phyloP scores from a whole-genome alignment of 140 eudicot species.

The Oenanthe javanica region DNA sequence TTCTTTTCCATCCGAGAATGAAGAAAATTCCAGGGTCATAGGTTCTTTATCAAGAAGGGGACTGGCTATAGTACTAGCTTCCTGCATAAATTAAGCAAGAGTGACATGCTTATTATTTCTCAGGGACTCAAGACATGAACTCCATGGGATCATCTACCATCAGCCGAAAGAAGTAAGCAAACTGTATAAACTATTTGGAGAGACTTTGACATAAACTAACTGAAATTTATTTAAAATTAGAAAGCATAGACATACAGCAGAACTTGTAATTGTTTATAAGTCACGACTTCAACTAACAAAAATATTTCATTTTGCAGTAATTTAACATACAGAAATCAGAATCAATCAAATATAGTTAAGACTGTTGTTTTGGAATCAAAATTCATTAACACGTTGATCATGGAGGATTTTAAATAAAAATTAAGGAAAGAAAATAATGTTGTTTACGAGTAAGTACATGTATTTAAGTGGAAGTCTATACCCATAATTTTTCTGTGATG shows the following conservation, averaged over 20 bases:
- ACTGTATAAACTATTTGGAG: neutral
- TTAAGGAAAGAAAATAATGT: neutral
- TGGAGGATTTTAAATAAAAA: neutral
- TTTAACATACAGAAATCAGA: neutral
- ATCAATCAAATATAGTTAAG: neutral
- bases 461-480: constrained; percentile 20
- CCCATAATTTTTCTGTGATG: constrained; percentile 33
- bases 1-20: constrained; percentile 69
- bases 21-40: constrained; percentile 51
- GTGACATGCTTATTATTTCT: neutral
- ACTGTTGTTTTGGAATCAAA: neutral
- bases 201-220: neutral
- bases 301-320: neutral
- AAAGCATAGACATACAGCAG: neutral
- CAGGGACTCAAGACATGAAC: neutral
- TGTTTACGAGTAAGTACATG: neutral
- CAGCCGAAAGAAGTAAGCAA: neutral
- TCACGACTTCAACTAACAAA: neutral
- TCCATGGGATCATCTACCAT: neutral
- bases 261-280: neutral
- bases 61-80: neutral
- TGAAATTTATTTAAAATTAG: neutral
- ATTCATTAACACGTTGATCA: neutral
- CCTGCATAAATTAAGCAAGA: constrained; percentile 1
- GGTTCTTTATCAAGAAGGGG: constrained; percentile 6